Evolutionary conservation across 2,329 filamentous ascomycete genomes (phyloP).

Genomic region (Neoscytalidium dimidiatum): DNA sequence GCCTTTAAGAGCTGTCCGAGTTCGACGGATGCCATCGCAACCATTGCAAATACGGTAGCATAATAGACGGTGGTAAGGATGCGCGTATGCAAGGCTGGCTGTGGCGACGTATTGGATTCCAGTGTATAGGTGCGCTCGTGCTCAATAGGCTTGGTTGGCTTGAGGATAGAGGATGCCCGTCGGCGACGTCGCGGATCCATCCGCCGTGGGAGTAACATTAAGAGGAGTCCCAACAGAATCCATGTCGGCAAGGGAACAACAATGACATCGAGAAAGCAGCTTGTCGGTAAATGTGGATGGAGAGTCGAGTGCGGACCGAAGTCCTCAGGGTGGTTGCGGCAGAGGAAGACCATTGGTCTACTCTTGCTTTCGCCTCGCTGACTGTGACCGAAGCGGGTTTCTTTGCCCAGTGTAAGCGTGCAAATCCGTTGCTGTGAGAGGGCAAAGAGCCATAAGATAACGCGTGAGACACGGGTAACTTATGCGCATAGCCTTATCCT

Average conservation of each 20-base stretch:
- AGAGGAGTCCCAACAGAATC: constrained; percentile 31
- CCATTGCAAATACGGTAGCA: constrained; percentile 31
- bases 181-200: neutral
- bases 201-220: constrained; percentile 25
- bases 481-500: neutral
- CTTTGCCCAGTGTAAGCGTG: neutral
- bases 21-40: constrained; percentile 36
- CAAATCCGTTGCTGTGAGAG: neutral
- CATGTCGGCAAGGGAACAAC: constrained; percentile 39
- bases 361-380: neutral
- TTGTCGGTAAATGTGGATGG: constrained; percentile 35
- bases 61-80: constrained; percentile 29
- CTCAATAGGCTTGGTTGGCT: constrained; percentile 11
- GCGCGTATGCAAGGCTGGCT: neutral
- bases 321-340: constrained; percentile 34
- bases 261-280: constrained; percentile 40
- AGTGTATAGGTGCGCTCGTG: neutral
- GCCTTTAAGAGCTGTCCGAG: constrained; percentile 34
- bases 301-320: constrained; percentile 35
- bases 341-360: constrained; percentile 25
- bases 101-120: neutral
- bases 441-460: neutral
- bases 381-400: too few species aligned
- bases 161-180: constrained; percentile 1
- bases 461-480: neutral